Conservation (phyloP, 495 filamentous ascomycete genomes). For the Tuber microsphaerosporum region DNA sequence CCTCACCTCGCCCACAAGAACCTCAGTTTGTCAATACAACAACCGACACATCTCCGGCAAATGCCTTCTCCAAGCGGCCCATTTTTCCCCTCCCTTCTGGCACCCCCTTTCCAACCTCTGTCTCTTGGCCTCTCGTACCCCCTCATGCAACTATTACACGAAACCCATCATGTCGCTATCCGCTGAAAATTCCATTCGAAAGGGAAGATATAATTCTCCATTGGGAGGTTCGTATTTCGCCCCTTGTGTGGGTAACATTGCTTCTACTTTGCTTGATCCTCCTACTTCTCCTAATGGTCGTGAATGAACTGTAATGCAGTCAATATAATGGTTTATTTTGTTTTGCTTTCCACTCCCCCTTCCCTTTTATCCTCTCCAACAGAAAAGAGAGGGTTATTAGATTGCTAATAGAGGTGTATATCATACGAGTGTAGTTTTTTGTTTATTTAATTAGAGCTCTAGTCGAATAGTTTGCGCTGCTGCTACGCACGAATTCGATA, state of each 20-base stretch:
- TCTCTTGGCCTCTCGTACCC: not conserved
- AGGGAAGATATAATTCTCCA: not conserved
- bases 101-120: not conserved
- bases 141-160: not conserved
- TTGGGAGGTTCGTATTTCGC: not conserved
- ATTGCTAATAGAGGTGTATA: not conserved
- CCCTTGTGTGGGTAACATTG: not conserved
- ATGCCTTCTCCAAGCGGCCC: not conserved
- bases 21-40: not conserved
- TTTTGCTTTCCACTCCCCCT: not conserved
- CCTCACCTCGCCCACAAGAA: not conserved
- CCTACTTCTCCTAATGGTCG: not conserved
- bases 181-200: not conserved
- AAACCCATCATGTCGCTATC: slow-evolving; percentile 3
- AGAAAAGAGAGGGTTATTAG: not conserved
- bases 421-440: not conserved
- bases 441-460: not conserved
- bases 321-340: not conserved
- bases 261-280: not conserved
- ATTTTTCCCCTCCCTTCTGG: not conserved
- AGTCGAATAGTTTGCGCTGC: not conserved
- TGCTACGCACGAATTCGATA: not conserved
- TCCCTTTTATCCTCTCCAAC: not conserved
- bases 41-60: not conserved
- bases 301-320: not conserved